Percentiles rank a stretch among this genome's conserved stretches.
phyloP scores from a whole-genome alignment of 2,329 filamentous ascomycete genomes.

The Pseudogymnoascus sp. region DNA sequence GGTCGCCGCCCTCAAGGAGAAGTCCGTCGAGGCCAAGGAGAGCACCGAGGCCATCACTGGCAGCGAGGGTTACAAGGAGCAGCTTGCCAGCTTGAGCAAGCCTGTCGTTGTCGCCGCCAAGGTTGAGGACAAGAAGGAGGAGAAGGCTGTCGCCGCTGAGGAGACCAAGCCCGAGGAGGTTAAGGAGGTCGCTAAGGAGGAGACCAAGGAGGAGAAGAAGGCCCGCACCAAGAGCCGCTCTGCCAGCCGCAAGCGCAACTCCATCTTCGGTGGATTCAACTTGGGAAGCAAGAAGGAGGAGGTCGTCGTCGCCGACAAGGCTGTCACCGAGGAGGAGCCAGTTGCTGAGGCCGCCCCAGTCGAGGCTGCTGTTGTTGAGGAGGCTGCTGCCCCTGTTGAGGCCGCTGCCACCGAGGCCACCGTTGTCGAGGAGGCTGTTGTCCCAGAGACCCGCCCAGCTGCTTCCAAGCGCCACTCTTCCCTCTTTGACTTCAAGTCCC shows the following conservation, averaged over 20 bases:
- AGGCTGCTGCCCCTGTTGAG: slow-evolving; percentile 36
- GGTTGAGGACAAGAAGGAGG: slow-evolving; percentile 36
- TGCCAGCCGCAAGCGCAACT: slow-evolving; percentile 59
- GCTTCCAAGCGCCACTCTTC: slow-evolving; percentile 30
- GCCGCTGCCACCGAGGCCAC: slow-evolving; percentile 26
- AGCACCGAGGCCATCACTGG: slow-evolving; percentile 65
- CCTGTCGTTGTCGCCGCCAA: slow-evolving; percentile 32
- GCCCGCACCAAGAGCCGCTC: slow-evolving; percentile 58
- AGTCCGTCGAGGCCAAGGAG: slow-evolving; percentile 80
- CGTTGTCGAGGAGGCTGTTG: slow-evolving; percentile 25
- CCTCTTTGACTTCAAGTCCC: slow-evolving; percentile 29
- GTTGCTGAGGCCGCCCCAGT: slow-evolving; percentile 29
- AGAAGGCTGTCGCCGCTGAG: slow-evolving; percentile 28
- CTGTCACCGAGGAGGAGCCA: slow-evolving; percentile 30
- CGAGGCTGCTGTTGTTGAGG: slow-evolving; percentile 29
- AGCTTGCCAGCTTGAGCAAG: slow-evolving; percentile 35
- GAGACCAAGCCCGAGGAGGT: slow-evolving; percentile 33
- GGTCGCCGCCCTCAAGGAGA: slow-evolving; percentile 76
- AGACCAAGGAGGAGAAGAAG: slow-evolving; percentile 43
- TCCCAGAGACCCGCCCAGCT: slow-evolving; percentile 29
- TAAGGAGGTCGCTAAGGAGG: slow-evolving; percentile 31
- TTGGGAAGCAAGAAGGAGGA: slow-evolving; percentile 53
- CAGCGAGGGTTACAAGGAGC: slow-evolving; percentile 79
- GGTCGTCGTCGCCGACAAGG: slow-evolving; percentile 34
- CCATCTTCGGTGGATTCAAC: slow-evolving; percentile 54